A percentile compares a stretch with the other conserved stretches of the same genome.
phyloP scores from a whole-genome alignment of 1,284 basidiomycete species.

The Ceratobasidium sp. region DNA sequence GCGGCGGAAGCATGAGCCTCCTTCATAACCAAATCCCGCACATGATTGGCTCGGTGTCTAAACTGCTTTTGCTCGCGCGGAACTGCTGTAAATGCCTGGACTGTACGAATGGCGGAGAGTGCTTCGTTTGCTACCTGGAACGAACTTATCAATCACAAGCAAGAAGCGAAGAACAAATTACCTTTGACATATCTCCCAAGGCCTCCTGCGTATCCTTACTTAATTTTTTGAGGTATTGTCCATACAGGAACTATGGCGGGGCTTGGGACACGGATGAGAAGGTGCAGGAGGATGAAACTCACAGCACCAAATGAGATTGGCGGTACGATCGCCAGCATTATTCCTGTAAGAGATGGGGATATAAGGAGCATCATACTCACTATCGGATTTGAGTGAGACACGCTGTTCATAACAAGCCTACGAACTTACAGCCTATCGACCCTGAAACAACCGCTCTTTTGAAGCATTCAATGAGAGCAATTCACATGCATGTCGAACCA shows the following conservation, averaged over 20 bases:
- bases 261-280: no score
- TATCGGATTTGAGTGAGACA: constrained; percentile 52
- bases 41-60: constrained; percentile 72
- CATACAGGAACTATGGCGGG: constrained; percentile 83
- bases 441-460: no score
- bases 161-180: constrained; percentile 47
- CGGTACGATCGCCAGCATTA: constrained; percentile 96
- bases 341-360: constrained; percentile 87
- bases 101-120: constrained; percentile 91
- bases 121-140: constrained; percentile 85
- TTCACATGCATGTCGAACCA: no score
- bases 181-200: constrained; percentile 94
- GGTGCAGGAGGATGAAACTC: constrained; percentile 53
- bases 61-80: constrained; percentile 81
- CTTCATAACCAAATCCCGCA: constrained; percentile 83
- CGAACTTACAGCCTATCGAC: no score
- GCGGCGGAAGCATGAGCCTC: constrained; percentile 93
- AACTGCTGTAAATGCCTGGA: constrained; percentile 89
- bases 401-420: no score
- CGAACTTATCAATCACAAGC: constrained; percentile 61
- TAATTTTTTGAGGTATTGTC: constrained; percentile 91
- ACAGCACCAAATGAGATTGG: constrained; percentile 96
- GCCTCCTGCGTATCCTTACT: constrained; percentile 95
- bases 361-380: constrained; percentile 98
- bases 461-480: no score